phyloP scores from a whole-genome alignment of 176 grass and related monocot genomes.

The Avena sativa region DNA sequence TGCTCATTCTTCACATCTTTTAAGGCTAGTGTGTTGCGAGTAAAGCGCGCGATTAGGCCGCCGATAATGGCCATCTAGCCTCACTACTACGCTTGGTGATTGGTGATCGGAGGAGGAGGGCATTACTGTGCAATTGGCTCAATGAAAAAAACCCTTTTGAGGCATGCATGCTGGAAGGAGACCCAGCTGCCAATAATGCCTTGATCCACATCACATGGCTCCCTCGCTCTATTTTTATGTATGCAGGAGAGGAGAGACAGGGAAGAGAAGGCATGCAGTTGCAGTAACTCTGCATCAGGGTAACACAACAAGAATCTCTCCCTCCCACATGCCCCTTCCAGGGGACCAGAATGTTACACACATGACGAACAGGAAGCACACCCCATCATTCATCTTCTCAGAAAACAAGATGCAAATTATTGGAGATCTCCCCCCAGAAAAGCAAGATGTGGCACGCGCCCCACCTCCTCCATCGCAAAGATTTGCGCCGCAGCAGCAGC shows the following conservation, averaged over 20 bases:
- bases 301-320: constrained; percentile 44
- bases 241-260: constrained; percentile 11
- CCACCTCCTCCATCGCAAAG: background rate
- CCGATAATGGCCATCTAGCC: constrained; percentile 15
- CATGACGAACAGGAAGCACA: constrained; percentile 53
- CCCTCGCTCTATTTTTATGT: constrained; percentile 49
- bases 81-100: constrained; percentile 17
- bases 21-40: constrained; percentile 10
- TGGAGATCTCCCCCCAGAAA: constrained; percentile 43
- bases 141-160: constrained; percentile 21
- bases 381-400: constrained; percentile 25
- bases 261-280: background rate
- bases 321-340: constrained; percentile 41
- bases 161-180: constrained; percentile 14
- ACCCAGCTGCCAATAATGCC: constrained; percentile 54
- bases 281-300: constrained; percentile 51
- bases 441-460: constrained; percentile 4
- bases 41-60: background rate
- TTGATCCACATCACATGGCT: constrained; percentile 49
- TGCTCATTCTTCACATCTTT: constrained; percentile 36
- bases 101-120: background rate
- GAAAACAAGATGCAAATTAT: constrained; percentile 48
- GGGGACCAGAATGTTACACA: constrained; percentile 66
- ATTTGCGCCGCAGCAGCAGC: constrained; percentile 33
- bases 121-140: constrained; percentile 14